These are phyloP conservation scores for Sphaerostilbella broomeana DNA, from an alignment of 2,329 filamentous ascomycete species.

Conservation along the genomic window DNA sequence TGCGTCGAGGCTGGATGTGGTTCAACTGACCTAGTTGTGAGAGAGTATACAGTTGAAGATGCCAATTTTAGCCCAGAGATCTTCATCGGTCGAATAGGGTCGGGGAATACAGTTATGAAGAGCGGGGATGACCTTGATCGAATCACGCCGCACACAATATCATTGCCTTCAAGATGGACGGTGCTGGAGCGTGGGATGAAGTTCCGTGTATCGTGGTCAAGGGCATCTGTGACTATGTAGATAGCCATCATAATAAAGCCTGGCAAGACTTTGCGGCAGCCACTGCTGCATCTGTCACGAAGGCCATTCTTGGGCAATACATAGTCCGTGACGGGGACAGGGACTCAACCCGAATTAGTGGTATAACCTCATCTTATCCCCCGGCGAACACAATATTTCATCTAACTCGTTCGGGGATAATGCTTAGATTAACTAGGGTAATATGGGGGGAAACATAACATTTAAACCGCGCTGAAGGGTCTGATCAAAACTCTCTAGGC, in stretches of 20 bases:
- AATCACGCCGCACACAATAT: slow-evolving; percentile 20
- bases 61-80: slow-evolving; percentile 24
- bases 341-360: neutral
- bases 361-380: neutral
- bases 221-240: slow-evolving; percentile 33
- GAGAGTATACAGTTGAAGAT: neutral
- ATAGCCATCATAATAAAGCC: slow-evolving; percentile 32
- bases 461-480: no score
- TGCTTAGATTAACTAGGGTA: neutral
- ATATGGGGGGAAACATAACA: neutral
- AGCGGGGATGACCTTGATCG: slow-evolving; percentile 28
- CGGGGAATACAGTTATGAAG: slow-evolving; percentile 35
- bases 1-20: slow-evolving; percentile 26
- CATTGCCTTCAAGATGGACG: slow-evolving; percentile 30
- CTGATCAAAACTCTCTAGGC: no score
- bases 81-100: slow-evolving; percentile 32
- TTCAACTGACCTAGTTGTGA: slow-evolving; percentile 9
- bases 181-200: slow-evolving; percentile 23
- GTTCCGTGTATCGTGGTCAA: slow-evolving; percentile 31
- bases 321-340: neutral
- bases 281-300: slow-evolving; percentile 27
- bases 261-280: slow-evolving; percentile 33
- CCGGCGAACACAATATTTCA: neutral
- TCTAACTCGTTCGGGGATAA: slow-evolving; percentile 5
- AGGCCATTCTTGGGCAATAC: slow-evolving; percentile 18